These are phyloP conservation scores for Lachnellula subtilissima DNA, from an alignment of 2,329 filamentous ascomycete genomes.

Conservation along the genomic window DNA sequence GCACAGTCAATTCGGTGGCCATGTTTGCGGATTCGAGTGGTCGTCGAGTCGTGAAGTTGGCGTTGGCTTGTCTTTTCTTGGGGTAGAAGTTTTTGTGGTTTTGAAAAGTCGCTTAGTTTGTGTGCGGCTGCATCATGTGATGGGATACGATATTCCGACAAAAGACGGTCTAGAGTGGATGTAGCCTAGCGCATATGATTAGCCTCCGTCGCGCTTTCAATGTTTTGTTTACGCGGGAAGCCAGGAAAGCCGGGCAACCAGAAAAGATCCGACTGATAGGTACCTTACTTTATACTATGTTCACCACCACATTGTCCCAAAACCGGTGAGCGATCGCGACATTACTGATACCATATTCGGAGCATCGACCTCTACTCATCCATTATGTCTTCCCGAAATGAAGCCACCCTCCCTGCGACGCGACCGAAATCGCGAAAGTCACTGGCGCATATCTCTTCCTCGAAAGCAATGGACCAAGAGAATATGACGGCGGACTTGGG, in stretches of 20 bases:
- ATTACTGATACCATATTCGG: not conserved
- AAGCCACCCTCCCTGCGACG: conserved; percentile 50
- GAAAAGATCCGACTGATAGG: not conserved
- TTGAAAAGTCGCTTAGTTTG: conserved; percentile 16
- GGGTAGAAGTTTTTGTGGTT: conserved; percentile 10
- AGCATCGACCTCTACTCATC: conserved; percentile 14
- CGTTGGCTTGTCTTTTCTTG: not conserved
- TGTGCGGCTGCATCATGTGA: conserved; percentile 1
- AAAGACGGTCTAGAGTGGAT: too few relatives aligned
- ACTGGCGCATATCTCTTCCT: conserved; percentile 55
- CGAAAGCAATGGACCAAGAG: conserved; percentile 63
- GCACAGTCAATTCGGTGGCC: conserved; percentile 98
- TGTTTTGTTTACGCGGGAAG: conserved; percentile 23
- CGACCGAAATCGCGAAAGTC: conserved; percentile 61
- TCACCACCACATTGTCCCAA: conserved; percentile 2
- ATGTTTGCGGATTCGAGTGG: conserved; percentile 46
- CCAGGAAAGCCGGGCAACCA: conserved; percentile 8
- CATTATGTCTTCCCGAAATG: conserved; percentile 38
- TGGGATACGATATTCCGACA: not conserved
- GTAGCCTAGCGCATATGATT: not conserved
- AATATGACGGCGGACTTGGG: conserved; percentile 68
- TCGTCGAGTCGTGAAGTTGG: conserved; percentile 24
- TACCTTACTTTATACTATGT: not conserved
- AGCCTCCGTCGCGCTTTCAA: conserved; percentile 10
- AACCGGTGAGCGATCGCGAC: not conserved